Base-by-base conservation (phyloP, 75 land plant species). In the Adiantum capillusveneris region DNA sequence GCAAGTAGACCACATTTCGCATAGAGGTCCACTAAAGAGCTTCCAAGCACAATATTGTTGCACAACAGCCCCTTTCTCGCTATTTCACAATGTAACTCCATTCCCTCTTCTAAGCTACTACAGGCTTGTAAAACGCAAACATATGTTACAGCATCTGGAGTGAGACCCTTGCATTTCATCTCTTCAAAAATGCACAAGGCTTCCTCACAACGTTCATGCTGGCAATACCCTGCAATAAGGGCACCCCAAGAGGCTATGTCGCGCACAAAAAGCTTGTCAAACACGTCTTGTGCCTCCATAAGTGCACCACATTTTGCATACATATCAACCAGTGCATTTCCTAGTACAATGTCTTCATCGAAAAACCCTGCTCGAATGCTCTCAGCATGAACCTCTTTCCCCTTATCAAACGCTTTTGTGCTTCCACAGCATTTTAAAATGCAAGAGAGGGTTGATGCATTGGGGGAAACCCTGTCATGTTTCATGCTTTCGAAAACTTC, bases 191-290 rank as follows among this genome's bases (percentile, higher is more conserved):
- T 3, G 6, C 59, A 41, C 0, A 65, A 16, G 0, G 68, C 68
- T 19, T 65, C 59, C 17, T 18, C 17, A 22, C 18, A 57, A 41
- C 6, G 19, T 16, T 49, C 63, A 44, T 52, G 58, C 13, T 54
- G 57, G 13, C 63, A 45, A 28, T 43, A 60, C 21, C 56, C 75
- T 44, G 55, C 30, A 21, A 71, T 59, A 55, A 72, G 30, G 0
- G 68, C 29, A 25, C 48, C 59, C 75, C 75, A 72, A 11, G 68
- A n/a, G 11, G 42, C 44, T 19, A 65, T 29, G 55, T 72, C 67
- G 20, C 39, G 42, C 3, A 51, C 1, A 6, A 19, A 31, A 25
- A 51, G 49, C 11, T 12, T 43, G 11, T 48, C 17, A 53, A 72
- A 60, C 13, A 72, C 51, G 11, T 45, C 25, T 13, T 17, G n/a